Percentiles rank a stretch among this genome's conserved stretches.
These are phyloP conservation scores for Periconia sp. DNA, from an alignment of 2,329 filamentous ascomycete genomes.

Conservation along the genomic window DNA sequence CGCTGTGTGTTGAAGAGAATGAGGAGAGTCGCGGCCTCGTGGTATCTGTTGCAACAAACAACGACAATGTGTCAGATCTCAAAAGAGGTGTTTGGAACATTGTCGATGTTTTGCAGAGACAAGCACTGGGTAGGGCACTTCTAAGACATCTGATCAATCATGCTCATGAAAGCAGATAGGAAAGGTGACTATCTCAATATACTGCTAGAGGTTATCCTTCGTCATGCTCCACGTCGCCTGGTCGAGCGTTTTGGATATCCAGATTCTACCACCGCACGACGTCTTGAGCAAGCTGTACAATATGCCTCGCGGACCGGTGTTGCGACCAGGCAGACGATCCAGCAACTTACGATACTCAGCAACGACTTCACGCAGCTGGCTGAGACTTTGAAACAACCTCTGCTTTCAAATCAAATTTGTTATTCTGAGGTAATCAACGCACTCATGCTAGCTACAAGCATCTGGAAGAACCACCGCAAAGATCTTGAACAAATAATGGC, in stretches of 20 bases:
- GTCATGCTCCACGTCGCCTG: conserved; percentile 1
- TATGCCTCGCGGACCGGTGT: background rate
- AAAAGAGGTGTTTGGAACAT: conserved; percentile 3
- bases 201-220: background rate
- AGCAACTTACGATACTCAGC: background rate
- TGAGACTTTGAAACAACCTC: too few species aligned
- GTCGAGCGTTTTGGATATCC: conserved; percentile 1
- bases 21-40: conserved; percentile 4
- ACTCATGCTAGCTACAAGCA: background rate
- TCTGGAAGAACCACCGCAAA: conserved; percentile 2
- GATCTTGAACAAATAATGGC: background rate
- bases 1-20: conserved; percentile 14
- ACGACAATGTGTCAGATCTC: background rate
- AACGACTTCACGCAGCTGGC: background rate
- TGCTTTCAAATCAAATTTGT: too few species aligned
- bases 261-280: conserved; percentile 1
- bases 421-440: too few species aligned
- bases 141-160: background rate
- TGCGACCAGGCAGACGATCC: background rate
- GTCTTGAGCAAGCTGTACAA: conserved; percentile 2
- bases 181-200: background rate
- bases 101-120: conserved; percentile 1
- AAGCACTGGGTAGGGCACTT: conserved; percentile 3
- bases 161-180: background rate
- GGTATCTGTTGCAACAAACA: conserved; percentile 9